Conservation (phyloP, 257 asterid species). For the Cynanchum wilfordii region DNA sequence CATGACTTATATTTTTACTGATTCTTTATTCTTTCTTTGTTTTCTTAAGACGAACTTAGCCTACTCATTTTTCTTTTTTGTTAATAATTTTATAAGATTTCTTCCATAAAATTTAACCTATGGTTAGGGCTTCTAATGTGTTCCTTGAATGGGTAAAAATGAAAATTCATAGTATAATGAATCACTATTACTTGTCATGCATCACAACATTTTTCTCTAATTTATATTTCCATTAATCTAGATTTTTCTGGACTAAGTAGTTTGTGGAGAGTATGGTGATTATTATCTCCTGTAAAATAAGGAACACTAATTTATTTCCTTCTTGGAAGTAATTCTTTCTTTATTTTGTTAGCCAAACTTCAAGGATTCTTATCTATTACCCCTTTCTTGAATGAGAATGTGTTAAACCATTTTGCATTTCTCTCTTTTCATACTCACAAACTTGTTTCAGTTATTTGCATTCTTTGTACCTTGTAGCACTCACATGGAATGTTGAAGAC, state of each 20-base stretch:
- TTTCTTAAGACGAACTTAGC: not conserved
- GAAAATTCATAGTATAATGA: not conserved
- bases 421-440: not conserved
- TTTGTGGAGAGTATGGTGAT: not conserved
- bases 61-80: not conserved
- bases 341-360: not conserved
- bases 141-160: not conserved
- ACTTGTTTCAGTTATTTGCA: conserved; percentile 2
- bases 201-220: not conserved
- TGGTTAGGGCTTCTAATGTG: not conserved
- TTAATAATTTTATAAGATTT: not conserved
- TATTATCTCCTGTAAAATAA: not conserved
- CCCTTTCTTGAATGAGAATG: not conserved
- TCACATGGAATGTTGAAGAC: conserved; percentile 78
- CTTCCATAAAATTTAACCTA: not conserved
- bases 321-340: not conserved
- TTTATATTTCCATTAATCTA: not conserved
- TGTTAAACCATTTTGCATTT: not conserved
- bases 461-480: conserved; percentile 48
- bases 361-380: not conserved
- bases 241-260: not conserved
- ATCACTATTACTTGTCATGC: not conserved
- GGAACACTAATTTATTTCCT: not conserved
- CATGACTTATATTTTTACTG: not conserved
- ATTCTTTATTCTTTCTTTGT: not conserved